Evolutionary conservation across 2,329 filamentous ascomycete genomes (phyloP).

Genomic region (Polytolypa hystricis): DNA sequence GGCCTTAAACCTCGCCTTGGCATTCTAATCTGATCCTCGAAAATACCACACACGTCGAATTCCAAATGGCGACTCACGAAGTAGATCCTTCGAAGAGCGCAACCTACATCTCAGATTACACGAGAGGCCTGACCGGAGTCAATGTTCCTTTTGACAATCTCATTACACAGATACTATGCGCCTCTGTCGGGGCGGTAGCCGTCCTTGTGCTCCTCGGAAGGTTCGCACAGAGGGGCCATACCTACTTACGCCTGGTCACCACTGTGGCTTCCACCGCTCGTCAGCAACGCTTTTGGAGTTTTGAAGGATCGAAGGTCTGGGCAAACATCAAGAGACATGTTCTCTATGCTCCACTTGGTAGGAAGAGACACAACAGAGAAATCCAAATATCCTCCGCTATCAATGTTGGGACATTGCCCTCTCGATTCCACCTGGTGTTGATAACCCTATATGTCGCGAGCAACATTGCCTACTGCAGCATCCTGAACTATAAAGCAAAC

Average conservation of each 20-base stretch:
- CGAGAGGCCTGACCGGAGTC: constrained; percentile 29
- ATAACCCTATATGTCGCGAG: constrained; percentile 56
- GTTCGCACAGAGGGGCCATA: constrained; percentile 32
- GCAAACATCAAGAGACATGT: constrained; percentile 36
- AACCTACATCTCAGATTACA: constrained; percentile 32
- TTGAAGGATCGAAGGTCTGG: constrained; percentile 32
- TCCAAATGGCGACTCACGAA: neutral
- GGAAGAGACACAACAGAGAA: constrained; percentile 66
- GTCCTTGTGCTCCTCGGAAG: constrained; percentile 31
- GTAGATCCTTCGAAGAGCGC: constrained; percentile 17
- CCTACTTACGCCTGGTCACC: constrained; percentile 34
- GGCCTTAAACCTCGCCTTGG: too few species aligned
- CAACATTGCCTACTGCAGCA: constrained; percentile 63
- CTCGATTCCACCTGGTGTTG: constrained; percentile 63
- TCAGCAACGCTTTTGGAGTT: constrained; percentile 36
- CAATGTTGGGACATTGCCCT: constrained; percentile 66
- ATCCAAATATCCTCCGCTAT: constrained; percentile 57
- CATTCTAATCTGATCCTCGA: too few species aligned
- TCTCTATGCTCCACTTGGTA: constrained; percentile 55
- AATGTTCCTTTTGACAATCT: constrained; percentile 29
- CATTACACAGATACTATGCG: constrained; percentile 30
- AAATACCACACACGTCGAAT: too few species aligned
- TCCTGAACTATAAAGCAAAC: constrained; percentile 34
- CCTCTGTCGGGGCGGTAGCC: constrained; percentile 23
- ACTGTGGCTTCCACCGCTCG: constrained; percentile 25